Percentiles rank a stretch among this genome's conserved stretches.
phyloP scores from a whole-genome alignment of 2,329 filamentous ascomycete species.

The Arthroderma uncinatum region DNA sequence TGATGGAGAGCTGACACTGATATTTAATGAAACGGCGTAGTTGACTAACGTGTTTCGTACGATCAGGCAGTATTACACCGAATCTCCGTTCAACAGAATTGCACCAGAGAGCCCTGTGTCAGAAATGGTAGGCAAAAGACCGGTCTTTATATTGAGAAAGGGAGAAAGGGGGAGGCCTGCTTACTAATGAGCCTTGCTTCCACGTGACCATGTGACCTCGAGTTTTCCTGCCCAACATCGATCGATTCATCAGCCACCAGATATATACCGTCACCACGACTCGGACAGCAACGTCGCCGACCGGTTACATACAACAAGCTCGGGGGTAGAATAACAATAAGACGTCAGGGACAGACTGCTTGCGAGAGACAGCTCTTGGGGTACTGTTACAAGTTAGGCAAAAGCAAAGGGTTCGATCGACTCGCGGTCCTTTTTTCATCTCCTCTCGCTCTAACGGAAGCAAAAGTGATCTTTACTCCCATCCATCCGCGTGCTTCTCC shows the following conservation, averaged over 20 bases:
- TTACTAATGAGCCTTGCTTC: too few relatives aligned
- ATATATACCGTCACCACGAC: not conserved
- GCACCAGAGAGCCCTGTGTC: too few relatives aligned
- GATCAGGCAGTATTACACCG: too few relatives aligned
- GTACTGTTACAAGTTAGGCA: not conserved
- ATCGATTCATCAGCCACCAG: not conserved
- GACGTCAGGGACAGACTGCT: not conserved
- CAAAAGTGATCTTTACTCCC: constrained; percentile 27
- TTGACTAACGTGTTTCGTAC: too few relatives aligned
- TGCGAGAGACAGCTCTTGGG: not conserved
- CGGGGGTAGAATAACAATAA: not conserved
- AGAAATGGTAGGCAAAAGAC: too few relatives aligned
- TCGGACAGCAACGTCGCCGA: not conserved
- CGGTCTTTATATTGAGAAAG: too few relatives aligned
- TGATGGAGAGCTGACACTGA: too few relatives aligned
- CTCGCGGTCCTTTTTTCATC: constrained; percentile 19
- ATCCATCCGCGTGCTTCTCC: constrained; percentile 20
- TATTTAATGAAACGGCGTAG: too few relatives aligned
- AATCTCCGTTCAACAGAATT: too few relatives aligned
- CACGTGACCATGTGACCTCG: not conserved
- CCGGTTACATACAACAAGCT: too few relatives aligned
- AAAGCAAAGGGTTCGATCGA: constrained; percentile 28
- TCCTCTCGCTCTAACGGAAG: constrained; percentile 25
- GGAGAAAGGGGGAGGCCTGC: too few relatives aligned
- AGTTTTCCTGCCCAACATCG: not conserved